phyloP scores from a whole-genome alignment of 176 grass and related monocot species.

The Phragmites australis region DNA sequence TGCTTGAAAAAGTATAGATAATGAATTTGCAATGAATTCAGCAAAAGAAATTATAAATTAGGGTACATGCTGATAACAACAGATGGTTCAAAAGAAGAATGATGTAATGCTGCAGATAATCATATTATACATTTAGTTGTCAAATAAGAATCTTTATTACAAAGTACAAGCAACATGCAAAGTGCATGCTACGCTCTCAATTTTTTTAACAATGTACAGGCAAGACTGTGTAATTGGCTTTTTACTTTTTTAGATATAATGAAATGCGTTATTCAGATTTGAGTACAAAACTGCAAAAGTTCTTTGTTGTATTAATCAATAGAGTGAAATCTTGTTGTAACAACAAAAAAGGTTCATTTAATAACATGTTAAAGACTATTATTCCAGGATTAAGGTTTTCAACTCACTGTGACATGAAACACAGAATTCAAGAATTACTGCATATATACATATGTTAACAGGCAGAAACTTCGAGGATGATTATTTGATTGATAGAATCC shows the following conservation, averaged over 20 bases:
- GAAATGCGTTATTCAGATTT: background rate
- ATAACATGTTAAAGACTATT: conserved; percentile 22
- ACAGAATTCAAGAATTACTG: background rate
- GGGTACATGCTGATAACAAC: background rate
- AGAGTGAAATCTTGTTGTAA: background rate
- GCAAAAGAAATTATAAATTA: background rate
- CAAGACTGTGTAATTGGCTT: conserved; percentile 13
- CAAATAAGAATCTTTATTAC: background rate
- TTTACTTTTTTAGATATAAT: background rate
- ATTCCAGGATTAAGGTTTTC: background rate
- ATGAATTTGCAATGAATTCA: conserved; percentile 13
- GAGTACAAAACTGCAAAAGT: background rate
- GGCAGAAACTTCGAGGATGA: background rate
- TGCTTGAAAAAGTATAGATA: background rate
- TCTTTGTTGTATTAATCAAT: conserved; percentile 1
- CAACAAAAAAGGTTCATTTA: background rate
- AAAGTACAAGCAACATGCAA: conserved; percentile 3
- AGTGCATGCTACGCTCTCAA: background rate
- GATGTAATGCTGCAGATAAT: background rate
- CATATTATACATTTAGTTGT: conserved; percentile 12
- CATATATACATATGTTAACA: background rate
- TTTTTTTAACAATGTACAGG: background rate
- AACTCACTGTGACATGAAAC: background rate
- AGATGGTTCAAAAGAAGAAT: conserved; percentile 12
- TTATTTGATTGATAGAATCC: conserved; percentile 1